phyloP scores from a whole-genome alignment of 176 grass and related monocot genomes.

The Hordeum marinum region DNA sequence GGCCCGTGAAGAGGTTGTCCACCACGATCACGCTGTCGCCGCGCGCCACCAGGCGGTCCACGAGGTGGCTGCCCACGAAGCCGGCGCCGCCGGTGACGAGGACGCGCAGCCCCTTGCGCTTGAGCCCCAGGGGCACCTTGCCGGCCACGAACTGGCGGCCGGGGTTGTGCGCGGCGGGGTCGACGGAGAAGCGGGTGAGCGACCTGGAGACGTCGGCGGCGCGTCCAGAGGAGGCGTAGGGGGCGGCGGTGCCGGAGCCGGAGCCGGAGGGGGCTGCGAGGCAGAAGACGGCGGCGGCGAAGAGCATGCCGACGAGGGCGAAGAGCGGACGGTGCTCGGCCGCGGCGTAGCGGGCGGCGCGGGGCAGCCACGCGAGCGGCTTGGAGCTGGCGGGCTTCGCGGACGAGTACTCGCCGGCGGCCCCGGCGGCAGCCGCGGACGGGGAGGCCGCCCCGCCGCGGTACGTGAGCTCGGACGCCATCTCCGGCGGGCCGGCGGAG shows the following conservation, averaged over 20 bases:
- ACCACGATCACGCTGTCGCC: constrained; percentile 94
- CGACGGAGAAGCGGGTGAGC: constrained; percentile 33
- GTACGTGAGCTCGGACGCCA: constrained; percentile 88
- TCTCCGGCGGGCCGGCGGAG: background rate
- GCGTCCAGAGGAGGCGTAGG: background rate
- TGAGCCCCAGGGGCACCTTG: constrained; percentile 83
- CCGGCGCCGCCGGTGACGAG: constrained; percentile 89
- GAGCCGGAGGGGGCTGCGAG: constrained; percentile 17
- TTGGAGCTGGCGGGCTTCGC: constrained; percentile 55
- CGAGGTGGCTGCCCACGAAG: constrained; percentile 89
- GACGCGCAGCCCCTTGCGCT: constrained; percentile 70
- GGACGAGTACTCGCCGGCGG: constrained; percentile 10
- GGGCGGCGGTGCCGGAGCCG: background rate
- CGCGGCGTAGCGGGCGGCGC: constrained; percentile 49
- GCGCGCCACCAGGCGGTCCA: constrained; percentile 71
- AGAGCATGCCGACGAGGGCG: constrained; percentile 66
- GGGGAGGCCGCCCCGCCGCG: constrained; percentile 44
- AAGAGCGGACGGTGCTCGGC: constrained; percentile 69
- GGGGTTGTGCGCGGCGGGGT: constrained; percentile 8
- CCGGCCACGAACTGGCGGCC: constrained; percentile 50
- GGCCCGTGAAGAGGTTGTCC: constrained; percentile 93
- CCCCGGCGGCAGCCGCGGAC: background rate
- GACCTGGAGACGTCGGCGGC: background rate
- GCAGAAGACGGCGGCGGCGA: constrained; percentile 55
- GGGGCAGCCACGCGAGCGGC: constrained; percentile 54